Evolutionary conservation across 225 moss, liverwort and hornwort species (phyloP).

Genomic region (Anthoceros angustus): DNA sequence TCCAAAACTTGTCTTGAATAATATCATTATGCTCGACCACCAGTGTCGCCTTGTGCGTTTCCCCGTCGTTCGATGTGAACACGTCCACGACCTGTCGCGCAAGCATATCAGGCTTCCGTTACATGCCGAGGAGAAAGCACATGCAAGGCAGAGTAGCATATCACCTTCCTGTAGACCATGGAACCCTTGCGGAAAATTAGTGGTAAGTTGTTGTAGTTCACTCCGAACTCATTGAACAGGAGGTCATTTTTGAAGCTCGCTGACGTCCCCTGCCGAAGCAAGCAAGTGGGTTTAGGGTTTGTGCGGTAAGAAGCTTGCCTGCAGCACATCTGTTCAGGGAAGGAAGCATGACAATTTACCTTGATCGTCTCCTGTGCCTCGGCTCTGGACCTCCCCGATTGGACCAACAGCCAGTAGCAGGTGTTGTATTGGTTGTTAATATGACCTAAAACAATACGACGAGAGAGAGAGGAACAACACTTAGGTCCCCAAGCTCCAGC

Average conservation of each 20-base stretch:
- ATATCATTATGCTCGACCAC: slow-evolving; percentile 72
- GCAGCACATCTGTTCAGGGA: neutral
- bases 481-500: too few species aligned
- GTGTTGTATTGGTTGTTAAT: slow-evolving; percentile 90
- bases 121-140: neutral
- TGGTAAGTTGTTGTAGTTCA: slow-evolving; percentile 77
- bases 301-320: too few species aligned
- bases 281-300: too few species aligned
- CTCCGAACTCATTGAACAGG: slow-evolving; percentile 41
- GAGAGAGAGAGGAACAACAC: neutral
- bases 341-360: slow-evolving; percentile 18
- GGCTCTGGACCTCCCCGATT: slow-evolving; percentile 34
- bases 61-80: slow-evolving; percentile 46
- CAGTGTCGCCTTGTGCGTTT: slow-evolving; percentile 33
- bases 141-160: slow-evolving; percentile 7
- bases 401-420: slow-evolving; percentile 79
- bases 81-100: slow-evolving; percentile 35
- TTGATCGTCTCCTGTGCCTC: slow-evolving; percentile 57
- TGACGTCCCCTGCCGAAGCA: slow-evolving; percentile 46
- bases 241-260: slow-evolving; percentile 75
- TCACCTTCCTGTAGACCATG: slow-evolving; percentile 57
- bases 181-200: slow-evolving; percentile 90
- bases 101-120: neutral
- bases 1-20: slow-evolving; percentile 37
- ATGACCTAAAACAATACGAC: slow-evolving; percentile 46